Evolutionary conservation across 352 stramenopile species (phyloP), one percentile per base, ranked within the genome.

Genomic region (Pythium myriotylum): DNA sequence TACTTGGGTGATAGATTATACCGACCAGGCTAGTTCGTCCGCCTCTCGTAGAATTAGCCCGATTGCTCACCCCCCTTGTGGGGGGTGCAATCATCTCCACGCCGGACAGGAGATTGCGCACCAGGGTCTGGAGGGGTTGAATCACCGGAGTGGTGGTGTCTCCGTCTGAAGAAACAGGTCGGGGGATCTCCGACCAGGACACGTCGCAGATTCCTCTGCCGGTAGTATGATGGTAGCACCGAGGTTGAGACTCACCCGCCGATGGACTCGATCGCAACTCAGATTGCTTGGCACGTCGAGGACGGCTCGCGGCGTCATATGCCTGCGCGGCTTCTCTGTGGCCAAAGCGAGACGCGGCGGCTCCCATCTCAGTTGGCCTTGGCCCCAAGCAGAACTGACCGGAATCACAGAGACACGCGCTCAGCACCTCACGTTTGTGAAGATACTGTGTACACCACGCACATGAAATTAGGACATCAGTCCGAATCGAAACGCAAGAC

Each of bases 391-490:
- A 68, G 61, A 62, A 68, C 10, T 35, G n/a, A 27, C 12, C 3
- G 7, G 56, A 48, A 52, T 40, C 56, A 19, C 51, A 64, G 54
- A 69, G 54, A 69, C 62, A 70, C 54, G 62, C 62, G 55, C 54
- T 39, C 29, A 49, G 46, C 45, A 42, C 39, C 50, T 46, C 51
- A 51, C 42, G 10, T 49, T 60, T 35, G 29, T 13, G 20, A 22
- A 23, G 48, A 65, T 65, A 39, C n/a, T 29, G 16, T 26, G 9
- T 17, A 54, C 49, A 54, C 41, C 14, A 32, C 9, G 0, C 4
- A 57, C 53, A 43, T 59, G 39, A 59, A 43, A 46, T 42, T 45
- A 46, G 45, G 47, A 23, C 4, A 10, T 22, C 2, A 2, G 10
- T 26, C 62, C 54, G 48, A 63, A 14, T 60, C 35, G 46, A 52